Conservation (phyloP, 352 stramenopile species). For the Pythium pyrilobum region DNA sequence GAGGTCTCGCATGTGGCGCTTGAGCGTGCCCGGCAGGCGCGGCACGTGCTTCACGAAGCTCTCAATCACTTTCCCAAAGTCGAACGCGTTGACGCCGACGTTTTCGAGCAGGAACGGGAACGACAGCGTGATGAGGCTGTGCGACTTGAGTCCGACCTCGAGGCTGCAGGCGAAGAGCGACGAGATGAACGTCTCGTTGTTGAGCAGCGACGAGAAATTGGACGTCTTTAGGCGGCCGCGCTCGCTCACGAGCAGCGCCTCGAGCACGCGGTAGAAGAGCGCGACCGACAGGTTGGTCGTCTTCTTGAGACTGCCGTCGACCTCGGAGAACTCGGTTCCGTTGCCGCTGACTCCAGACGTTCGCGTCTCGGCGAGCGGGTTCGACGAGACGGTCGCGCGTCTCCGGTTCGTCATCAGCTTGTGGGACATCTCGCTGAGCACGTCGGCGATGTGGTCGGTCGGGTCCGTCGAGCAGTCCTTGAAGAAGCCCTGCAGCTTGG, state of each 20-base stretch:
- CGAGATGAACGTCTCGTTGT: constrained; percentile 75
- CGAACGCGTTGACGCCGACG: constrained; percentile 74
- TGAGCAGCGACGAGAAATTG: constrained; percentile 76
- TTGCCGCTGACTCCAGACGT: not conserved
- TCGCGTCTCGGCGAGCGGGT: not conserved
- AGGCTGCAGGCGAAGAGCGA: constrained; percentile 80
- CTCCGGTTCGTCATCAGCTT: constrained; percentile 38
- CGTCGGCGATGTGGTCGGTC: constrained; percentile 42
- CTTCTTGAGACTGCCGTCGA: constrained; percentile 75
- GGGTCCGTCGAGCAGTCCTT: constrained; percentile 50
- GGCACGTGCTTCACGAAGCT: constrained; percentile 84
- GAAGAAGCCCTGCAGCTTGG: constrained; percentile 55
- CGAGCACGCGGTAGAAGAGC: constrained; percentile 80
- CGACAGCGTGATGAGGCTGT: constrained; percentile 81
- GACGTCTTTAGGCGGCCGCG: constrained; percentile 52
- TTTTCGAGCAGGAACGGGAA: constrained; percentile 78
- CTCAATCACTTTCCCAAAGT: constrained; percentile 85
- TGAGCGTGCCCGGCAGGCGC: constrained; percentile 62
- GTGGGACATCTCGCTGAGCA: constrained; percentile 44
- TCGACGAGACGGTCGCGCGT: constrained; percentile 5
- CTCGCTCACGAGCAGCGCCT: constrained; percentile 68
- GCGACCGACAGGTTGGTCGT: constrained; percentile 58
- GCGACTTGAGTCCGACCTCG: constrained; percentile 79
- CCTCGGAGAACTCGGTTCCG: constrained; percentile 29
- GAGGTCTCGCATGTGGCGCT: constrained; percentile 82